Conservation (phyloP, 2,329 filamentous ascomycete genomes). For the Arthrobotrys pseudoclavata region DNA sequence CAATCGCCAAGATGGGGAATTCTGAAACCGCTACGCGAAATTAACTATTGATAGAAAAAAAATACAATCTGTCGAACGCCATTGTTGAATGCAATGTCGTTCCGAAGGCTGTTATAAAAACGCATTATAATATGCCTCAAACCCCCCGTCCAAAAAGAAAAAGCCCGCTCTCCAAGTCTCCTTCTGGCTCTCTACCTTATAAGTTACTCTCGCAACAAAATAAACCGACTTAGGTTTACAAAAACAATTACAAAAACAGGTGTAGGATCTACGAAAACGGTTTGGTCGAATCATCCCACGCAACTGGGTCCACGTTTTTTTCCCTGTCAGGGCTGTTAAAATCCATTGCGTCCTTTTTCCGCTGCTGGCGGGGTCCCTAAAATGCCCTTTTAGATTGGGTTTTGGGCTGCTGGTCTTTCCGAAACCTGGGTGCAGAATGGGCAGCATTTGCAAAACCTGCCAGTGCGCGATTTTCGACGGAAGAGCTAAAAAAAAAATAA, state of each 20-base stretch:
- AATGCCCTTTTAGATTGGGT: background rate
- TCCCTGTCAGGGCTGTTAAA: conserved; percentile 12
- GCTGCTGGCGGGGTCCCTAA: conserved; percentile 10
- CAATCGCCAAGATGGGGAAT: no score
- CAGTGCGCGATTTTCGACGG: conserved; percentile 54
- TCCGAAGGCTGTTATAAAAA: conserved; percentile 35
- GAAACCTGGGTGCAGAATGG: conserved; percentile 57
- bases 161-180: background rate
- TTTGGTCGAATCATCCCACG: conserved; percentile 56
- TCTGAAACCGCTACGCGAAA: background rate
- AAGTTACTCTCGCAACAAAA: conserved; percentile 20
- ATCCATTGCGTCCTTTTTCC: conserved; percentile 25
- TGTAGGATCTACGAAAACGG: conserved; percentile 13
- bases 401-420: conserved; percentile 45
- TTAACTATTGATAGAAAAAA: background rate
- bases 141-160: conserved; percentile 23
- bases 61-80: background rate
- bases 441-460: conserved; percentile 44
- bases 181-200: background rate
- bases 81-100: conserved; percentile 19
- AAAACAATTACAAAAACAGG: no score
- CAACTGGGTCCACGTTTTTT: conserved; percentile 53
- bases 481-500: conserved; percentile 10
- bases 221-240: background rate
- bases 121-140: conserved; percentile 49